Evolutionary conservation across 2,329 filamentous ascomycete species (phyloP), one percentile per base, ranked within the genome.

Genomic region (Colletotrichum sp.): DNA sequence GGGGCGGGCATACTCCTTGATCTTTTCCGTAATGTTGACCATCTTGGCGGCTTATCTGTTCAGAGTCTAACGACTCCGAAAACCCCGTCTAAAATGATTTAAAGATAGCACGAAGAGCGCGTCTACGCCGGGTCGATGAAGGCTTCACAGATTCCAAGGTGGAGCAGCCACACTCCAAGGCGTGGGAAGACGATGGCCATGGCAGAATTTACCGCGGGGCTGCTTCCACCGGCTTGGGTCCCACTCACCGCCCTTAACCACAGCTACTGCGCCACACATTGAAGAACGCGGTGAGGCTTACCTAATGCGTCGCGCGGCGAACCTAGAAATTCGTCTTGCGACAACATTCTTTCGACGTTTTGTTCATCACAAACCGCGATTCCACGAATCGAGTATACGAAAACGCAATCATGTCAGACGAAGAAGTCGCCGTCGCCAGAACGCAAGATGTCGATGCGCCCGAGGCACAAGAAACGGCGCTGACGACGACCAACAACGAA

Each of bases 11-110:
- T 87, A 98, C 96, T 98, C 97, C 91, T 99, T 99, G 89, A 99
- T 99, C 91, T 98, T 98, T 71, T 99, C 97, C 79, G 97, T 98
- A 80, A 99, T 99, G 89, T 98, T 98, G 86, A 98, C 97, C 97
- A 99, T 99, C 82, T 87, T 91, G 85, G 71, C 78, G 78, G 76
- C 73, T 77, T 77, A 81, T 38, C 3, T 58, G 34, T 32, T 70
- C 73, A 60, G 66, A 69, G 72, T 67, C 60, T 30, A 8, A 21
- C 55, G 69, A 76, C 64, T 60, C 61, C 61, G 65, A 70, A 34
- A 36, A 64, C 8, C 18, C 15, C 30, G 60, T 56, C 24, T 38
- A 62, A 64, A 66, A 43, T 32, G n/a, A 75, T 58, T 34, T 32
- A 24, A 62, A 61, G 21, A 61, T 56, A 18, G 24, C 55, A 34